A percentile compares a stretch with the other conserved stretches of the same genome.
phyloP scores from a whole-genome alignment of 1,284 basidiomycete species.

The Xerocomus amazonicus region DNA sequence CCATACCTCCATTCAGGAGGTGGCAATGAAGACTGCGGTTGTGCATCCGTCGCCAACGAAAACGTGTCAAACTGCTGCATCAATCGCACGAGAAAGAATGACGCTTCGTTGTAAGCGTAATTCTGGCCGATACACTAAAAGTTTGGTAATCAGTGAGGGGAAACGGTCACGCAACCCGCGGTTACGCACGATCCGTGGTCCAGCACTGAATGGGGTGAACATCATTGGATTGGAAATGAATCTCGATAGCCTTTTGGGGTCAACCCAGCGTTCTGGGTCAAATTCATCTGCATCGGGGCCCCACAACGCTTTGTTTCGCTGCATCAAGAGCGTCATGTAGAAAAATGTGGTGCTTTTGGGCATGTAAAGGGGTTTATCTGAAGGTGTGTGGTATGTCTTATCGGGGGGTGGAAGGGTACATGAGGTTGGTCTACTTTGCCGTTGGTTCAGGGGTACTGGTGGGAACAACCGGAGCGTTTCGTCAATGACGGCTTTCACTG shows the following conservation, averaged over 20 bases:
- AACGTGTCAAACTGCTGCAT: constrained; percentile 62
- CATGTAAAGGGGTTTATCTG: constrained; percentile 50
- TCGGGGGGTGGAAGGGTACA: constrained; percentile 53
- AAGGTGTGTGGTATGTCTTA: constrained; percentile 36
- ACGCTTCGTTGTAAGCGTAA: constrained; percentile 69
- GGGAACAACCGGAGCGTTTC: constrained; percentile 72
- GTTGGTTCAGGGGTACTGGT: constrained; percentile 64
- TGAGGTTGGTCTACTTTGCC: constrained; percentile 48
- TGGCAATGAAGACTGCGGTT: constrained; percentile 57
- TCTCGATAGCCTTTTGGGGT: constrained; percentile 44
- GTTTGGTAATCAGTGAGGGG: constrained; percentile 9
- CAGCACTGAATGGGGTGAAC: constrained; percentile 67
- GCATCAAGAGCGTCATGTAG: constrained; percentile 56
- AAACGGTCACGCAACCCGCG: background rate
- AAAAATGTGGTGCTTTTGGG: constrained; percentile 55
- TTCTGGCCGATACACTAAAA: constrained; percentile 67
- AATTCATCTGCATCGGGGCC: constrained; percentile 66
- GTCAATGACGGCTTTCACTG: constrained; percentile 70
- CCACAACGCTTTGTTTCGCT: constrained; percentile 61
- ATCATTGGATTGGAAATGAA: constrained; percentile 60
- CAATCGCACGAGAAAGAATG: constrained; percentile 63
- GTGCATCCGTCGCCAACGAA: constrained; percentile 54
- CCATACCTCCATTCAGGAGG: constrained; percentile 53
- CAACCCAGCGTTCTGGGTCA: constrained; percentile 68
- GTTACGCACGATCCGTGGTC: constrained; percentile 49